These are phyloP conservation scores for Sclerotinia nivalis DNA, from an alignment of 2,329 filamentous ascomycete genomes.

Conservation along the genomic window DNA sequence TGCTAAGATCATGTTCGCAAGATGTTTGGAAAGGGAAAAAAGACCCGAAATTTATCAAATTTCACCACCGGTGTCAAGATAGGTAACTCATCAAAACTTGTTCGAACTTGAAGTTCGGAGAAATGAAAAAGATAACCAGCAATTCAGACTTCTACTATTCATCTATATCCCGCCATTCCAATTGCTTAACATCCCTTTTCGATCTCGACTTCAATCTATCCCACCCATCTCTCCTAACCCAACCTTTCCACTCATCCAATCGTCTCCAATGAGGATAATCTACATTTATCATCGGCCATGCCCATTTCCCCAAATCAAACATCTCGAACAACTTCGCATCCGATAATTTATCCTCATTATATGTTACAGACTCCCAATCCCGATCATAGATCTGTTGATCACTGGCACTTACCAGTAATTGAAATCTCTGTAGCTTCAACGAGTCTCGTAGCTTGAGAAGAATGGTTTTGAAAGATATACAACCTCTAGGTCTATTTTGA, in stretches of 20 bases:
- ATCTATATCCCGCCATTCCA: slow-evolving; percentile 1
- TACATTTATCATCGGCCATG: slow-evolving; percentile 17
- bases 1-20: neutral
- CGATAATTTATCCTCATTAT: neutral
- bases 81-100: neutral
- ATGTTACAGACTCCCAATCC: neutral
- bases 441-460: neutral
- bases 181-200: neutral
- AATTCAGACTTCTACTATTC: neutral
- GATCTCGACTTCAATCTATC: neutral
- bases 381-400: slow-evolving; percentile 16
- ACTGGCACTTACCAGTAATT: slow-evolving; percentile 14
- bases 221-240: slow-evolving; percentile 14
- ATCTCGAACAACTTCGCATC: slow-evolving; percentile 23
- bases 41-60: neutral
- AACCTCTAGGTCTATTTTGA: neutral
- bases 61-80: too few species aligned
- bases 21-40: neutral
- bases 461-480: slow-evolving; percentile 10
- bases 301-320: slow-evolving; percentile 15
- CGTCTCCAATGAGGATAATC: slow-evolving; percentile 20
- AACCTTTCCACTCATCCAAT: slow-evolving; percentile 20
- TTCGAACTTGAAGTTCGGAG: rapidly evolving
- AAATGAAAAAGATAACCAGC: too few species aligned
- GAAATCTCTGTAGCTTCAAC: slow-evolving; percentile 19